These are phyloP conservation scores for Eremomyces bilateralis DNA, from an alignment of 495 filamentous ascomycete species.

Conservation along the genomic window DNA sequence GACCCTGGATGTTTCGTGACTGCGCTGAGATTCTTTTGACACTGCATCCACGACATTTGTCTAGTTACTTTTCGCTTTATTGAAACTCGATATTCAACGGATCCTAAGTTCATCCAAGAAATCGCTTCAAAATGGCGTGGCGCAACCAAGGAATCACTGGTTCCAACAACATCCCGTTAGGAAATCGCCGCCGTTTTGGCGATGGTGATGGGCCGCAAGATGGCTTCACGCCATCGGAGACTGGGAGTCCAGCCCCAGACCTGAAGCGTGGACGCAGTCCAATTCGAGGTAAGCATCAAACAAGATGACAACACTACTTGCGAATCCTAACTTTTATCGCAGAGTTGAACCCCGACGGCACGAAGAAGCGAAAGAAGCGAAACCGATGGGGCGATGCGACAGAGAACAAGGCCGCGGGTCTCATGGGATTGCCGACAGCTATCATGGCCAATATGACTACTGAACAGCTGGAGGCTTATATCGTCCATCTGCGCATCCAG, in stretches of 20 bases:
- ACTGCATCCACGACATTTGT: too few species aligned
- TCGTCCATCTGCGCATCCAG: constrained; percentile 82
- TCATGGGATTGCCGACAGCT: constrained; percentile 92
- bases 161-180: constrained; percentile 94
- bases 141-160: constrained; percentile 90
- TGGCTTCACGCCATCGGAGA: constrained; percentile 35
- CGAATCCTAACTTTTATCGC: constrained; percentile 14
- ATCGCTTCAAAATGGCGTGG: constrained; percentile 71
- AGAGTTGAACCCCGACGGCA: constrained; percentile 33
- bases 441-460: constrained; percentile 94
- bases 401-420: constrained; percentile 92
- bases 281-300: constrained; percentile 27
- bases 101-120: too few species aligned
- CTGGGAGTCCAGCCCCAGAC: constrained; percentile 27
- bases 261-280: constrained; percentile 61
- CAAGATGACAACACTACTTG: background rate
- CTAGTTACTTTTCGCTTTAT: too few species aligned
- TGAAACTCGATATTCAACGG: too few species aligned
- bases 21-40: too few species aligned
- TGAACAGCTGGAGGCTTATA: constrained; percentile 94
- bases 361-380: constrained; percentile 78
- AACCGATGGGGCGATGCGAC: constrained; percentile 93
- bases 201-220: constrained; percentile 30
- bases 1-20: too few species aligned
- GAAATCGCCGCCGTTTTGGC: constrained; percentile 65